A percentile compares a stretch with the other conserved stretches of the same genome.
phyloP scores from a whole-genome alignment of 306 rosid genomes.

The Quercus aquifolioides region DNA sequence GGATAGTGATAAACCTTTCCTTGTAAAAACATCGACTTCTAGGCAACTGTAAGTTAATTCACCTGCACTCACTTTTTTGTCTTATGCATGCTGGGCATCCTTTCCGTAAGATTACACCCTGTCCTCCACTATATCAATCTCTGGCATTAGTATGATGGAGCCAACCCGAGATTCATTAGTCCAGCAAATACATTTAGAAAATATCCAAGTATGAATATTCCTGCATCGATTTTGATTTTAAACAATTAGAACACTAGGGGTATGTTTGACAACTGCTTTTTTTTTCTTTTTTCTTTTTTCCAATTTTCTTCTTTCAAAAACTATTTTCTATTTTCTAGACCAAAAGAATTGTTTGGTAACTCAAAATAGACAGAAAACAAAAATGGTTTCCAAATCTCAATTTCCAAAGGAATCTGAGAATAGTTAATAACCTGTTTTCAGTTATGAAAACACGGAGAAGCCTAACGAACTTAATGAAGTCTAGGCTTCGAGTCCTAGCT shows the following conservation, averaged over 20 bases:
- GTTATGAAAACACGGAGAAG: no score
- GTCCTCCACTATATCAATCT: not conserved
- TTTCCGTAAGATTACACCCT: not conserved
- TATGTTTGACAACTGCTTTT: no score
- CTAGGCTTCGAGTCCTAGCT: no score
- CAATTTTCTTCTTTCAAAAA: no score
- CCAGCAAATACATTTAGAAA: not conserved
- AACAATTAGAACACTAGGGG: not conserved
- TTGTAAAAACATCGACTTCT: constrained; percentile 34
- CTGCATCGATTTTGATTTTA: not conserved
- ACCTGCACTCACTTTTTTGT: not conserved
- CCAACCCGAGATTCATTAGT: not conserved
- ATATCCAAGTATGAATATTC: not conserved
- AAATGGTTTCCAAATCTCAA: no score
- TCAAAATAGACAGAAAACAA: no score
- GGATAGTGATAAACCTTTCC: constrained; percentile 33
- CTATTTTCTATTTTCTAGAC: no score
- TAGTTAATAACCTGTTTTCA: no score
- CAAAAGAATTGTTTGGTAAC: no score
- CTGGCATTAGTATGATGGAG: not conserved
- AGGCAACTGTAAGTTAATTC: constrained; percentile 50
- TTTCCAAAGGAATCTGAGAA: no score
- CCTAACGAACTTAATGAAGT: no score
- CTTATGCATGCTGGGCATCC: not conserved
- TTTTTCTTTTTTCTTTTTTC: no score